phyloP scores from a whole-genome alignment of 768 basidiomycete species.

The Xerocomellus amylosporus region DNA sequence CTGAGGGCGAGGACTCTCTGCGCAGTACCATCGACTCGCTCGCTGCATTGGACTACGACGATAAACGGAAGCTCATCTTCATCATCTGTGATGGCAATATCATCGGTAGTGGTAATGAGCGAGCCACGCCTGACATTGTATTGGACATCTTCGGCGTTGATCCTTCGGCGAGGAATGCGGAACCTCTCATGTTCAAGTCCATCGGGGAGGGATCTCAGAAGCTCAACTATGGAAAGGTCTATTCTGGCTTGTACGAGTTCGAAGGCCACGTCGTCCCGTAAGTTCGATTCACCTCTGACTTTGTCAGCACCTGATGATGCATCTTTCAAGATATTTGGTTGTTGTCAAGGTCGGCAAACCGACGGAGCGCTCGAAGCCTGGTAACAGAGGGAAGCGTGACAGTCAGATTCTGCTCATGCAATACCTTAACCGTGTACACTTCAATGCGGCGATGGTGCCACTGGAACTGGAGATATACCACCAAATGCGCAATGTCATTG shows the following conservation, averaged over 20 bases:
- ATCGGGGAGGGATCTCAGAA: slow-evolving; percentile 64
- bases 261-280: slow-evolving; percentile 69
- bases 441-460: slow-evolving; percentile 63
- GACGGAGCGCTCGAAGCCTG: slow-evolving; percentile 60
- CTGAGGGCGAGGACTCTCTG: slow-evolving; percentile 67
- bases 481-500: slow-evolving; percentile 73
- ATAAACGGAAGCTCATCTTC: slow-evolving; percentile 67
- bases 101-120: slow-evolving; percentile 66
- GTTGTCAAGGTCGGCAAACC: slow-evolving; percentile 67
- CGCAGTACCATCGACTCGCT: slow-evolving; percentile 69
- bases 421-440: slow-evolving; percentile 67
- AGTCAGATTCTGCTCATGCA: slow-evolving; percentile 65
- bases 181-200: slow-evolving; percentile 67
- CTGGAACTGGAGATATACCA: slow-evolving; percentile 70
- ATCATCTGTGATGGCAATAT: slow-evolving; percentile 71
- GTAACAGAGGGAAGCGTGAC: slow-evolving; percentile 68
- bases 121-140: slow-evolving; percentile 63
- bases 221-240: slow-evolving; percentile 68
- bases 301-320: background rate
- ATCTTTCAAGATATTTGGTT: slow-evolving; percentile 49
- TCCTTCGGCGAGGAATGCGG: slow-evolving; percentile 57
- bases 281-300: slow-evolving; percentile 19
- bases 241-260: slow-evolving; percentile 69
- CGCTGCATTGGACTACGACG: slow-evolving; percentile 62
- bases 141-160: slow-evolving; percentile 68